Evolutionary conservation across 495 filamentous ascomycete species (phyloP).

Genomic region (Aspergillus olivimuriae): DNA sequence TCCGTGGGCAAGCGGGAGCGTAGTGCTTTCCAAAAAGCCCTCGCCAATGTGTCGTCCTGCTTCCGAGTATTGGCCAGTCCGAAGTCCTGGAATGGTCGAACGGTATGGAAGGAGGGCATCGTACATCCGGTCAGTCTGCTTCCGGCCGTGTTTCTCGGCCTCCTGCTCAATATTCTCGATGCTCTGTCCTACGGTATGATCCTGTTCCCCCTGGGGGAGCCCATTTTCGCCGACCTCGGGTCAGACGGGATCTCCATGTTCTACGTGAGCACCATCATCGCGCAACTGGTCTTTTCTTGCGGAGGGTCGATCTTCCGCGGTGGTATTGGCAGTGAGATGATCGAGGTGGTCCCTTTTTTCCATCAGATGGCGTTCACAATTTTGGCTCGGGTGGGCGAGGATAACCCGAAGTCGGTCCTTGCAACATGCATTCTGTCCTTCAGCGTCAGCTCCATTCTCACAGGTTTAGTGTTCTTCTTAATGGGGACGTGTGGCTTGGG

Average conservation of each 20-base stretch:
- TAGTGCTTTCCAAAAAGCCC: slow-evolving; percentile 13
- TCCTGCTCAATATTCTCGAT: slow-evolving; percentile 88
- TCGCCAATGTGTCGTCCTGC: slow-evolving; percentile 20
- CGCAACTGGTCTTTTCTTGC: slow-evolving; percentile 85
- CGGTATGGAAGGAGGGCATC: slow-evolving; percentile 57
- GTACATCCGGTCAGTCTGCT: slow-evolving; percentile 62
- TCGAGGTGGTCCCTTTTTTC: slow-evolving; percentile 96
- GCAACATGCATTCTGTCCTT: slow-evolving; percentile 91
- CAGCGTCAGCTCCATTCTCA: slow-evolving; percentile 84
- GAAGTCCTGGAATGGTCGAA: slow-evolving; percentile 63
- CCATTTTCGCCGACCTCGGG: slow-evolving; percentile 75
- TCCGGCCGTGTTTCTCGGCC: slow-evolving; percentile 80
- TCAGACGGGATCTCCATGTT: slow-evolving; percentile 97
- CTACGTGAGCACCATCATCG: slow-evolving; percentile 93
- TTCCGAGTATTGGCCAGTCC: slow-evolving; percentile 42
- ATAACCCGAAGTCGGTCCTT: slow-evolving; percentile 76
- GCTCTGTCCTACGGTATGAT: slow-evolving; percentile 97
- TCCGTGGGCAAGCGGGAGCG: slow-evolving; percentile 5
- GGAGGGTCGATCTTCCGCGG: slow-evolving; percentile 84
- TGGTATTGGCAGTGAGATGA: slow-evolving; percentile 95
- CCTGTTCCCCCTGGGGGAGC: slow-evolving; percentile 81
- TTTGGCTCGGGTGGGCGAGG: slow-evolving; percentile 65
- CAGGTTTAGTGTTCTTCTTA: slow-evolving; percentile 81
- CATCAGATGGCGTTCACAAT: slow-evolving; percentile 95
- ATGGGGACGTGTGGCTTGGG: slow-evolving; percentile 84